Percentiles rank a stretch among this genome's conserved stretches.
Evolutionary conservation across 1,284 basidiomycete species (phyloP).

Genomic region (Sporisorium scitamineum): DNA sequence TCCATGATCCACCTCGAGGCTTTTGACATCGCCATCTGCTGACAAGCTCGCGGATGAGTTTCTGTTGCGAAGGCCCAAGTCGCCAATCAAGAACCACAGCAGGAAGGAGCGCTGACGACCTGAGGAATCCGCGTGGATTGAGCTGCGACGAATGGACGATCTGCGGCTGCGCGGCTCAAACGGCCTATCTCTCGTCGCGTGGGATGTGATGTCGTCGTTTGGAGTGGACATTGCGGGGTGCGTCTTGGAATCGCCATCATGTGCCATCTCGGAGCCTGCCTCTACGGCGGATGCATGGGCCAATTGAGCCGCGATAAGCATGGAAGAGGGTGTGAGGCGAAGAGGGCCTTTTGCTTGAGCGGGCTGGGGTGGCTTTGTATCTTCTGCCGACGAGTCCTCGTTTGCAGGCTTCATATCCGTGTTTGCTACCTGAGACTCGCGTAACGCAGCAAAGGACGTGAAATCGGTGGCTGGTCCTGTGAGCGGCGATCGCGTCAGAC

Average conservation of each 20-base stretch:
- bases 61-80: slow-evolving; percentile 47
- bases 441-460: slow-evolving; percentile 23
- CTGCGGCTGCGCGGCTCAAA: slow-evolving; percentile 2
- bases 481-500: slow-evolving; percentile 19
- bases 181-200: background rate
- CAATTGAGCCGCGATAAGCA: slow-evolving; percentile 27
- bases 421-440: slow-evolving; percentile 5
- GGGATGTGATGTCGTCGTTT: background rate
- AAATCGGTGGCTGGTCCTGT: slow-evolving; percentile 22
- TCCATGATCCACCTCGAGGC: slow-evolving; percentile 27
- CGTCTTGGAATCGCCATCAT: background rate
- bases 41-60: background rate
- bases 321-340: slow-evolving; percentile 32
- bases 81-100: slow-evolving; percentile 60
- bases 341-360: slow-evolving; percentile 7
- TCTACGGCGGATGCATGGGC: background rate
- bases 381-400: background rate
- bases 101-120: slow-evolving; percentile 51
- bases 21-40: background rate
- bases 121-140: slow-evolving; percentile 33
- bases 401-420: background rate
- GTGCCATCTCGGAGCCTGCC: background rate
- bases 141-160: slow-evolving; percentile 1
- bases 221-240: background rate
- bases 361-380: background rate